Conservation (phyloP, 1,139 yeast genomes). For the Lodderomyces margitis region DNA sequence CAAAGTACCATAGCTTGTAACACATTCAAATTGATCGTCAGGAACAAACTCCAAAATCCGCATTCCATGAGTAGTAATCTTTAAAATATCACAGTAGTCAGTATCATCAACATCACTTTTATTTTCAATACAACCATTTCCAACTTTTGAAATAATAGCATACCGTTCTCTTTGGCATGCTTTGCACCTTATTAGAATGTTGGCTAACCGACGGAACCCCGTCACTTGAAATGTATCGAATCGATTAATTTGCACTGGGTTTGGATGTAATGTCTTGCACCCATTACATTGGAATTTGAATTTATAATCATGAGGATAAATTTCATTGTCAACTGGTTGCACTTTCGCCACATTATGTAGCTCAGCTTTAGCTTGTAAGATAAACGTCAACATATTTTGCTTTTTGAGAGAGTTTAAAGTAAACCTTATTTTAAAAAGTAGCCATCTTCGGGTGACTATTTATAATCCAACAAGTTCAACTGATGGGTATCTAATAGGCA, state of each 20-base stretch:
- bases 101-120: conserved; percentile 14
- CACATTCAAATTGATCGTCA: conserved; percentile 62
- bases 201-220: conserved; percentile 75
- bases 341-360: conserved; percentile 61
- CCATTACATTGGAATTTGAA: conserved; percentile 64
- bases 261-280: conserved; percentile 70
- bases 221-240: conserved; percentile 51
- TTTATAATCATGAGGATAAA: conserved; percentile 66
- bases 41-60: conserved; percentile 65
- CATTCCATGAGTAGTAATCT: conserved; percentile 77
- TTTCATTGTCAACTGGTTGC: conserved; percentile 56
- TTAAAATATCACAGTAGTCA: conserved; percentile 44
- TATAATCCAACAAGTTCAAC: not conserved
- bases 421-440: not conserved
- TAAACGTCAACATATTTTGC: conserved; percentile 15
- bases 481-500: not conserved
- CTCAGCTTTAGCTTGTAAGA: conserved; percentile 54
- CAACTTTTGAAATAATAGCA: conserved; percentile 32
- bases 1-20: conserved; percentile 47
- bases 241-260: conserved; percentile 61
- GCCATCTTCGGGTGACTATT: not conserved
- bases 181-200: conserved; percentile 71
- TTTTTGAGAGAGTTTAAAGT: not conserved
- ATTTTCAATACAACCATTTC: conserved; percentile 18
- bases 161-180: conserved; percentile 47